Base-by-base conservation (phyloP, 169 alveolate genomes). In the Plasmodium yoelii region DNA sequence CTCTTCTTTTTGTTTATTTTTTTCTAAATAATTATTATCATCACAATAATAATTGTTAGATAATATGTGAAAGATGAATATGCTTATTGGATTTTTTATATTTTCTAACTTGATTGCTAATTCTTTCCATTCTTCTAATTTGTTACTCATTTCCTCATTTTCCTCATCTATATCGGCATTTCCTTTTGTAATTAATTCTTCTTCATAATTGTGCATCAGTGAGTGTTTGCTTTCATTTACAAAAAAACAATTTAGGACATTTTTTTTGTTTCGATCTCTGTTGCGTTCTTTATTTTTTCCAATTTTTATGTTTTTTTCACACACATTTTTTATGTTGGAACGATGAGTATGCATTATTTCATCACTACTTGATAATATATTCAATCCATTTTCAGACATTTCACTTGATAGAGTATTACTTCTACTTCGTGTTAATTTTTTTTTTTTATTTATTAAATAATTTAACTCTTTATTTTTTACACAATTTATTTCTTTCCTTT, bases 61-160 rank as follows among this genome's bases (percentile, higher is more conserved):
- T n/a, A 18, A 53, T 24, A 82, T 65, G 49, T 82, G 82, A 82
- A 82, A 82, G 68, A 82, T 51, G 55, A 67, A 82, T 24, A 82
- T 49, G 24, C 60, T 51, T 53, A 82, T 65, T 44, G 12, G n/a
- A 39, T 82, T 82, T 26, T 82, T 82, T 2, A 82, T 60, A 22
- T 82, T 82, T 55, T 49, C 82, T 67, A 82, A 12, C 64, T 60
- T 28, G 19, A 42, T 57, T 24, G 47, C 42, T 47, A 82, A 19
- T 13, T 53, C 8, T 67, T 82, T 67, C 90, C 90, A 82, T 44
- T 82, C 90, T 61, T 82, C 65, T 60, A 63, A 63, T 69, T 57
- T 77, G 15, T 53, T 51, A 24, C 57, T 34, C 34, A 57, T 64
- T 63, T 77, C 70, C 13, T 42, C 49, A n/a, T 51, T 28, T 1